Evolutionary conservation across 306 rosid species (phyloP), one percentile per base, ranked within the genome.

Genomic region (Sophora flavescens): DNA sequence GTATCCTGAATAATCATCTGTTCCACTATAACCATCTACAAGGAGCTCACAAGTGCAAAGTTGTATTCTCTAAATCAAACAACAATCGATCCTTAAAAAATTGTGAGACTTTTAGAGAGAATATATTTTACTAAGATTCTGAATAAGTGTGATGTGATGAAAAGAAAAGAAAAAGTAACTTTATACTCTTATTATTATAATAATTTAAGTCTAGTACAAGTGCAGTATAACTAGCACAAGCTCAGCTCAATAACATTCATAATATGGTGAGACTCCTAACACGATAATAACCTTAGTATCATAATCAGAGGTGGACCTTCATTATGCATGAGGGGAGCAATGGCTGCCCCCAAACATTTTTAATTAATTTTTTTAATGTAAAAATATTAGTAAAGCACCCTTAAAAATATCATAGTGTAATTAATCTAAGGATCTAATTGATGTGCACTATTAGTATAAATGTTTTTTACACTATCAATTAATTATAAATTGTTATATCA

Each of bases 21-120:
- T 18, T 35, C 33, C 78, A 39, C 57, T 48, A 5, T 15, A 39
- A 15, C 41, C 58, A 38, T 81, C 22, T 38, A 14, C 13, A 22
- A 36, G 17, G 53, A 70, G 47, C 44, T 44, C 69, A 41, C 66
- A 39, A 16, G 38, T 66, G 42, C 17, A 7, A 47, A 72, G 63
- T 41, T 54, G 17, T 33, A 16, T 45, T 16, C 50, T 33, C 51
- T 22, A 5, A 48, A 35, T 18, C 8, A 26, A 14, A 5, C 59
- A 36, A 35, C 58, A 68, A 8, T 18, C 6, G 16, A 69, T 68
- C 22, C 54, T 35, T 60, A 52, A 44, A 52, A 61, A 36, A 3
- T 14, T 22, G 22, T 22, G 22, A 22, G 52, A 57, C 28, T 54
- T 70, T 16, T 36, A 11, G 35, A 51, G 16, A 56, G 8, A 53